Evolutionary conservation across 2,329 filamentous ascomycete species (phyloP), one percentile per base, ranked within the genome.

Genomic region (Phaeosphaeria sp.): DNA sequence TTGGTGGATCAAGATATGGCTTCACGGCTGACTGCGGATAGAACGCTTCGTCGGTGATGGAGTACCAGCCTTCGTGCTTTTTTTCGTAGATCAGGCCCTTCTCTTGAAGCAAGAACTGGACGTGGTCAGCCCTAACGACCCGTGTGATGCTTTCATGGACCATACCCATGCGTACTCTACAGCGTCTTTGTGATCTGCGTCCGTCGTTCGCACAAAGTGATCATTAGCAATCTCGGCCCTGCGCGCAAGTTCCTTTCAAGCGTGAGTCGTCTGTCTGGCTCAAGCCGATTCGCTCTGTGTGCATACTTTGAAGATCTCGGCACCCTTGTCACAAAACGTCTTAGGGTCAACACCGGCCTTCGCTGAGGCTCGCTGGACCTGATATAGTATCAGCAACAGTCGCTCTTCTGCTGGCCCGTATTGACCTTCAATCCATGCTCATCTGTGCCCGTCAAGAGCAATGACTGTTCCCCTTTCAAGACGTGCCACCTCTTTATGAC

Each of bases 31-130:
- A 86, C 52, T 89, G 85, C 0, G 94, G 92, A 74, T 97, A 98
- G 78, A 96, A 99, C 41, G 94, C 94, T 82, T 99, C 95, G 76
- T 99, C 95, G 75, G 91, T 93, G 53, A 99, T 90, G 55, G 91
- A 95, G 77, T 99, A 99, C 95, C 95, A 99, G 1, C 95, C 95
- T 73, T 92, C 87, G 69, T 98, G 95, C 66, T 90, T 92, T 11
- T 88, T 87, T 70, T 90, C 88, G 78, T 97, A 97, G 53, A 98
- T 89, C 59, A 90, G 89, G 9, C 90, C 90, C 47, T 85, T 83
- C 54, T 93, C 87, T 69, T 89, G 84, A 58, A 99, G 82, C 74
- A 93, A 84, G 64, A 87, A 84, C 83, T 85, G 64, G 57, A 23
- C 15, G 48, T 55, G 30, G 61, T 76, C 65, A 76, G 71, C 63